Percentiles rank a stretch among this genome's conserved stretches.
phyloP scores from a whole-genome alignment of 192 early-diverging fungal genomes.

The Podila clonocystis region DNA sequence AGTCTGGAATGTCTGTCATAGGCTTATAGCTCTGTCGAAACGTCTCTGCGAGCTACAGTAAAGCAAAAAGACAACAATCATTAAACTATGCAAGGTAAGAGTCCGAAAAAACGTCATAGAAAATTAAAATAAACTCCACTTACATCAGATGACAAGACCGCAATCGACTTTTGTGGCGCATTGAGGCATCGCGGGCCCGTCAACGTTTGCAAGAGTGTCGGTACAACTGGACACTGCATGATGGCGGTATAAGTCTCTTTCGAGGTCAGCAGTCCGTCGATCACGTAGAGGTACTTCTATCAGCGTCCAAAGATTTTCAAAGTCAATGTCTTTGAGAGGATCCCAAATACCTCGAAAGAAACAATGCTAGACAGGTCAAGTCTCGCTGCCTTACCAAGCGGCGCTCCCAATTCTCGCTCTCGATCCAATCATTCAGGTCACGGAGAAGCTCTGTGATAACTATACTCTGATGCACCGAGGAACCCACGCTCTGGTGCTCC shows the following conservation, averaged over 20 bases:
- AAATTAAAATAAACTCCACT: neutral
- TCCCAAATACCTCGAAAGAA: neutral
- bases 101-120: no score
- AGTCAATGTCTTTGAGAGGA: no score
- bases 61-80: no score
- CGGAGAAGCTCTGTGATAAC: slow-evolving; percentile 27
- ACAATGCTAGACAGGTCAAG: neutral
- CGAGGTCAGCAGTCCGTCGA: slow-evolving; percentile 17
- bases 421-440: slow-evolving; percentile 45
- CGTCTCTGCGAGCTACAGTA: no score
- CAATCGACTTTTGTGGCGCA: slow-evolving; percentile 22
- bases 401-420: slow-evolving; percentile 42
- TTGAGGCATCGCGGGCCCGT: slow-evolving; percentile 9
- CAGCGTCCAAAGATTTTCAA: neutral
- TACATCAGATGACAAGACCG: slow-evolving; percentile 18
- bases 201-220: slow-evolving; percentile 22
- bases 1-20: no score
- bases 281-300: slow-evolving; percentile 31
- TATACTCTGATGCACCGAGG: neutral
- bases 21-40: no score
- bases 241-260: neutral
- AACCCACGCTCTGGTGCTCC: no score
- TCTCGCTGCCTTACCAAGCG: slow-evolving; percentile 15
- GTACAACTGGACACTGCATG: slow-evolving; percentile 12
- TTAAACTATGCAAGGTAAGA: no score